Evolutionary conservation across 495 filamentous ascomycete genomes (phyloP), one percentile per base, ranked within the genome.

Genomic region (Aspergillus olivimuriae): DNA sequence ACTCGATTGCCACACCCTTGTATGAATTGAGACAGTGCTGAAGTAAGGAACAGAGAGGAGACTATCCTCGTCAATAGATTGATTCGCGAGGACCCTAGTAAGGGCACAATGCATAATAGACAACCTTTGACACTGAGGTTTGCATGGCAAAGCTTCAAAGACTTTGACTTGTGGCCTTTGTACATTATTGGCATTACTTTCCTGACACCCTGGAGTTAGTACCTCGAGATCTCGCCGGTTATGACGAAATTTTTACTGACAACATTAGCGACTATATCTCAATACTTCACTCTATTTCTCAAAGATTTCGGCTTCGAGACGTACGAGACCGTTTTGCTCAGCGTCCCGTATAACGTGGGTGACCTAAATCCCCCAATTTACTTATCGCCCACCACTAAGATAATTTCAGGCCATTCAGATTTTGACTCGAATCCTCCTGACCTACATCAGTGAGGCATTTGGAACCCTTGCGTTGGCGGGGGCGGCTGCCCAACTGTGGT

Each of bases 31-130:
- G 18, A 44, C 22, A 34, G 32, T n/a, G 14, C 34, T 45, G 23
- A 41, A 11, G 19, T 4, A 35, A 4, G 3, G 3, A 6, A 12
- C 31, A 54, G 61, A 4, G 68, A 72, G 37, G 67, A 68, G n/a
- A 71, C 61, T 3, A 86, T 89, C 46, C 76, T 90, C 19, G 82
- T 87, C 8, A 90, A 86, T 46, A 76, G 86, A 3, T 71, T 87
- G 3, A 62, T 89, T 19, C 76, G 83, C 4, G 86, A 89, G 26
- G 84, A 89, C 51, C 86, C 86, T 0, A 77, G 71, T 39, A 87
- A 87, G 58, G 77, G 79, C 16, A 53, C 55, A 38, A 83, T 82
- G 78, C 74, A 83, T 56, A 83, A 81, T 47, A 63, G 69, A 0
- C 63, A 81, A 48, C 68, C 67, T 1, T 64, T 84, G 7, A 73